These are phyloP conservation scores for Penicillium brasilianum DNA, from an alignment of 2,329 filamentous ascomycete species.

Conservation along the genomic window DNA sequence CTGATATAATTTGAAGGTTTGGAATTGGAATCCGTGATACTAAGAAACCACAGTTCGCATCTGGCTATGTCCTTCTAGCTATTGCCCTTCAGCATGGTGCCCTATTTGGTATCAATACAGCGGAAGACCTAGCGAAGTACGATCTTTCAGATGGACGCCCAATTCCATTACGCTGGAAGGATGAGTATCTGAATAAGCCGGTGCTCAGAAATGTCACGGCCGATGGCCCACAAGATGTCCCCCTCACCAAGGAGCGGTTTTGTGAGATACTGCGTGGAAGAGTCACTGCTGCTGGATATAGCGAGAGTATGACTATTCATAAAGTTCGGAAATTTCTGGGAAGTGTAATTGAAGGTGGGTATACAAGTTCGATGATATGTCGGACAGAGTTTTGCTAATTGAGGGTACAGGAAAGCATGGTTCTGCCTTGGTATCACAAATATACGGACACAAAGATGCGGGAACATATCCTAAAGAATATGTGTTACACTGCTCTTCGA, in stretches of 20 bases:
- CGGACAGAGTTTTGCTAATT: conserved; percentile 11
- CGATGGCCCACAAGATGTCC: conserved; percentile 21
- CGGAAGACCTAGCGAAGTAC: conserved; percentile 20
- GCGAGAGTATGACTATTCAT: conserved; percentile 13
- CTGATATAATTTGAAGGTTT: conserved; percentile 13
- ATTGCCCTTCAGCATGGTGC: conserved; percentile 23
- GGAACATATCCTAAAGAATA: conserved; percentile 27
- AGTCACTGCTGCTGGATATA: conserved; percentile 21
- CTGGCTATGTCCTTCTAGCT: conserved; percentile 23
- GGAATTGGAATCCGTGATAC: conserved; percentile 24
- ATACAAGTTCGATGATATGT: not conserved
- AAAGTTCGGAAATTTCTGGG: conserved; percentile 20
- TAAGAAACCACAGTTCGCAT: conserved; percentile 22
- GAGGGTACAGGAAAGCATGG: conserved; percentile 23
- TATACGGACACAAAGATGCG: conserved; percentile 24
- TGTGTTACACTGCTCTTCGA: conserved; percentile 26
- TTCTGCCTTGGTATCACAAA: conserved; percentile 29
- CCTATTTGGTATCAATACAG: conserved; percentile 19
- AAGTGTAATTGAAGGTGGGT: conserved; percentile 21
- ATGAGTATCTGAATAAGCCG: conserved; percentile 24
- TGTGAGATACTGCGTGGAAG: conserved; percentile 15
- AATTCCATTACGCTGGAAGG: conserved; percentile 24
- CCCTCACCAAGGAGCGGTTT: conserved; percentile 19
- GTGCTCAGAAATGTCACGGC: conserved; percentile 24
- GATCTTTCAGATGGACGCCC: conserved; percentile 17